Evolutionary conservation across 2,329 filamentous ascomycete genomes (phyloP).

Genomic region (Colletotrichum spinosum): DNA sequence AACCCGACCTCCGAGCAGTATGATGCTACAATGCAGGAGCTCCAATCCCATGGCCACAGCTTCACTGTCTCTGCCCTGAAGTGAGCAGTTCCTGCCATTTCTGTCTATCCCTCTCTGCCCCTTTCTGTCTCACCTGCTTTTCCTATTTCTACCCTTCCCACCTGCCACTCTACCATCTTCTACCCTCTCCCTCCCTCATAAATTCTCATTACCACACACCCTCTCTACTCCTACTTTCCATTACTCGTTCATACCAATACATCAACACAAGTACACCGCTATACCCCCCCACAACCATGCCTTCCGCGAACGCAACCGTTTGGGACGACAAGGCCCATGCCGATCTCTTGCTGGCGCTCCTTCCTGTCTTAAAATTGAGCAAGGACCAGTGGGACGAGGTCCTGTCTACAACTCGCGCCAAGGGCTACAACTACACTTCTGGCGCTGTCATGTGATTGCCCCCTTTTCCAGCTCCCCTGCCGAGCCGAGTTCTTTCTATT

Average conservation of each 20-base stretch:
- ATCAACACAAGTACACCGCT: constrained; percentile 17
- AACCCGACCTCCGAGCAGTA: constrained; percentile 48
- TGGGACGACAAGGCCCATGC: constrained; percentile 53
- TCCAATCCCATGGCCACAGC: constrained; percentile 49
- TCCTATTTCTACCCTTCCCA: constrained; percentile 10
- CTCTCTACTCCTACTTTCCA: neutral
- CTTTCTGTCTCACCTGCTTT: neutral
- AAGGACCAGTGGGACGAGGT: constrained; percentile 48
- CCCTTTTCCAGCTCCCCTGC: too few species aligned
- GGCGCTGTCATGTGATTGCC: constrained; percentile 54
- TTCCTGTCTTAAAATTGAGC: constrained; percentile 50
- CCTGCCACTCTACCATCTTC: constrained; percentile 8
- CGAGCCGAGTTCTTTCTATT: neutral
- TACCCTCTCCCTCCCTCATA: neutral
- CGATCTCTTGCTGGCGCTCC: constrained; percentile 51
- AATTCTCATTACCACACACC: neutral
- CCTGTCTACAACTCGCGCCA: constrained; percentile 44
- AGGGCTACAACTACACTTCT: constrained; percentile 53
- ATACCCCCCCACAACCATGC: constrained; percentile 30
- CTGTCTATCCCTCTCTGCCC: constrained; percentile 7
- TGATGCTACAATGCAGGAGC: constrained; percentile 48
- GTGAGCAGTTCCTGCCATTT: constrained; percentile 42
- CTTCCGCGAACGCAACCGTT: constrained; percentile 17
- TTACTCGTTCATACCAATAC: neutral
- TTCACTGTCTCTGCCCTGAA: constrained; percentile 55